A percentile compares a stretch with the other conserved stretches of the same genome.
phyloP scores from a whole-genome alignment of 139 green algal species.

The Tetradesmus obliquus region DNA sequence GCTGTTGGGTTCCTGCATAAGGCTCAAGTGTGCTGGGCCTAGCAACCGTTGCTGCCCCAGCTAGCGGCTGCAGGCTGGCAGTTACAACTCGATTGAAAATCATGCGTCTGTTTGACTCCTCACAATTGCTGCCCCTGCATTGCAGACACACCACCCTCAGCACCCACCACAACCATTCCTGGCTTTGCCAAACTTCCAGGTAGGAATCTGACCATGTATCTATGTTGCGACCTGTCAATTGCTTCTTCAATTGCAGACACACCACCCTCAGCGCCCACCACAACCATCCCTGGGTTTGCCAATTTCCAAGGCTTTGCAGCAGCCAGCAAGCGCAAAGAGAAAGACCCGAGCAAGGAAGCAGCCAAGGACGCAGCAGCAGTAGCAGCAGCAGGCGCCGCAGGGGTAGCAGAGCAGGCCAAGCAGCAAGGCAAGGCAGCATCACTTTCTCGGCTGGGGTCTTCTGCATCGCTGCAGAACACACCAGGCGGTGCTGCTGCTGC shows the following conservation, averaged over 20 bases:
- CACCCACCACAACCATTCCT: neutral
- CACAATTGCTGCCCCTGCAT: neutral
- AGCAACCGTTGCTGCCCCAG: no score
- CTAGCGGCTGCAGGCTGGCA: no score
- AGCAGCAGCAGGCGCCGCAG: constrained; percentile 2
- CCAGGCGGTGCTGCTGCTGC: neutral
- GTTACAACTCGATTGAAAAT: no score
- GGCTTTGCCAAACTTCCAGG: neutral
- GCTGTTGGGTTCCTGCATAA: no score
- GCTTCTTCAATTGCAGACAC: neutral
- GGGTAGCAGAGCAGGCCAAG: neutral
- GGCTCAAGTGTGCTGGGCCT: no score
- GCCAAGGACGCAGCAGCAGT: neutral
- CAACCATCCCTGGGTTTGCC: constrained; percentile 20
- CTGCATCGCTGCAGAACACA: neutral
- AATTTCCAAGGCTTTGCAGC: constrained; percentile 37
- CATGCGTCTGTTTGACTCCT: neutral
- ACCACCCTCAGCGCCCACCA: constrained; percentile 10
- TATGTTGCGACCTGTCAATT: no score
- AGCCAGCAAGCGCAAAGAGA: neutral
- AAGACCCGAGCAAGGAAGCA: neutral
- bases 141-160: neutral
- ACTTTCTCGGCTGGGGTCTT: neutral
- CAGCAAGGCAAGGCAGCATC: neutral
- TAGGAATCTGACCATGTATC: no score